Evolutionary conservation across 257 asterid genomes (phyloP).

Genomic region (Gardenia jasminoides): DNA sequence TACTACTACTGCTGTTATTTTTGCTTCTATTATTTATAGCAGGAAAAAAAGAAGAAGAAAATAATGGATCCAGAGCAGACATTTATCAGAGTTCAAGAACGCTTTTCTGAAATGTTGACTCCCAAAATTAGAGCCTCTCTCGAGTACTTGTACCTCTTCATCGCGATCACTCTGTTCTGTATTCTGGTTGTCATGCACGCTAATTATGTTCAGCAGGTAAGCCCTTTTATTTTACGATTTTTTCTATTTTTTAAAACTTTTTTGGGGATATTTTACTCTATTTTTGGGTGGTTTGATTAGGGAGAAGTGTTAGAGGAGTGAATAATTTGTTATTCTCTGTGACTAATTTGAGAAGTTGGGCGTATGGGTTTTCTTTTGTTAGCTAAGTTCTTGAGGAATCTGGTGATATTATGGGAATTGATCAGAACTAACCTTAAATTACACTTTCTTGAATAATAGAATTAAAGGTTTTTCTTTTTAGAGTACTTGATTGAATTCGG

Average conservation of each 20-base stretch:
- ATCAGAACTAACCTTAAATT: not conserved
- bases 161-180: slow-evolving; percentile 84
- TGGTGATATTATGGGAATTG: not conserved
- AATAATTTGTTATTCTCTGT: not conserved
- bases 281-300: not conserved
- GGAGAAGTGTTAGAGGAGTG: not conserved
- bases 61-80: slow-evolving; percentile 98
- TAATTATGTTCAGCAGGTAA: slow-evolving; percentile 96
- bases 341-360: not conserved
- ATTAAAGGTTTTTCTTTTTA: not conserved
- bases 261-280: not conserved
- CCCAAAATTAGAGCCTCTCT: slow-evolving; percentile 78
- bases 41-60: not conserved
- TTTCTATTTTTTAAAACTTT: not conserved
- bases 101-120: slow-evolving; percentile 84
- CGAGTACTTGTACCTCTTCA: slow-evolving; percentile 73
- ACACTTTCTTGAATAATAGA: not conserved
- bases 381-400: not conserved
- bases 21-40: not conserved
- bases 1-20: not conserved
- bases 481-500: not conserved
- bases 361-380: not conserved
- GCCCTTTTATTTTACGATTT: not conserved
- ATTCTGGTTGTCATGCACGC: slow-evolving; percentile 99
- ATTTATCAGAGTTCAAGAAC: slow-evolving; percentile 92